Evolutionary conservation across 805 yeast species (phyloP).

Genomic region (Vanderwaltozyma tropicalis): DNA sequence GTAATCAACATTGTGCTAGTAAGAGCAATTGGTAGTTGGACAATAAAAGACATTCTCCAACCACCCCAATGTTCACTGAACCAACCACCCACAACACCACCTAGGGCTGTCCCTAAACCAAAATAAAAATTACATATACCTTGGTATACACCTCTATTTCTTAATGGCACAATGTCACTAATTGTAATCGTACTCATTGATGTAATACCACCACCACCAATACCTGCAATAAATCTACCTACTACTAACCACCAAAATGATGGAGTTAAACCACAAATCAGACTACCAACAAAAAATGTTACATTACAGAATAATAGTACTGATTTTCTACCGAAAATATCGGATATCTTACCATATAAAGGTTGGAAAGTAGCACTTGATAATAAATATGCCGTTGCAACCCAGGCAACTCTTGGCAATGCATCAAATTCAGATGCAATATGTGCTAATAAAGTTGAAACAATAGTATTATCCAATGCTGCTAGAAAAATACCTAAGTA

Average conservation of each 20-base stretch:
- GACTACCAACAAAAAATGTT: slow-evolving; percentile 48
- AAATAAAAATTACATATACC: slow-evolving; percentile 70
- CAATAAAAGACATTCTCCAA: slow-evolving; percentile 55
- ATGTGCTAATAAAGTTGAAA: slow-evolving; percentile 51
- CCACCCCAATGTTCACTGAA: slow-evolving; percentile 28
- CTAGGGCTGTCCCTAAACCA: slow-evolving; percentile 67
- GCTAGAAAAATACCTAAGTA: slow-evolving; percentile 39
- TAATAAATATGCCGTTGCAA: slow-evolving; percentile 58
- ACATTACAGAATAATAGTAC: slow-evolving; percentile 41
- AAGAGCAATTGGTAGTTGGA: slow-evolving; percentile 39
- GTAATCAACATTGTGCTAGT: slow-evolving; percentile 40
- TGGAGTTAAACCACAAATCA: slow-evolving; percentile 44
- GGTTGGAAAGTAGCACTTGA: slow-evolving; percentile 70
- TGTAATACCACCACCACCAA: slow-evolving; percentile 77
- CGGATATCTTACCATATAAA: slow-evolving; percentile 58
- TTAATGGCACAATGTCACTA: slow-evolving; percentile 66
- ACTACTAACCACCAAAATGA: slow-evolving; percentile 38
- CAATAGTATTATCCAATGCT: slow-evolving; percentile 58
- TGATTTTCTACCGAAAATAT: slow-evolving; percentile 57
- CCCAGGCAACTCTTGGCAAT: slow-evolving; percentile 56
- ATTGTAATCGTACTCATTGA: slow-evolving; percentile 52
- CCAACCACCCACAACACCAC: slow-evolving; percentile 54
- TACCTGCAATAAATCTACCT: slow-evolving; percentile 65
- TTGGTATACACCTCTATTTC: slow-evolving; percentile 73
- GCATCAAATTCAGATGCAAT: slow-evolving; percentile 63